Evolutionary conservation across 2,329 filamentous ascomycete genomes (phyloP).

Genomic region (Knufia fluminis): DNA sequence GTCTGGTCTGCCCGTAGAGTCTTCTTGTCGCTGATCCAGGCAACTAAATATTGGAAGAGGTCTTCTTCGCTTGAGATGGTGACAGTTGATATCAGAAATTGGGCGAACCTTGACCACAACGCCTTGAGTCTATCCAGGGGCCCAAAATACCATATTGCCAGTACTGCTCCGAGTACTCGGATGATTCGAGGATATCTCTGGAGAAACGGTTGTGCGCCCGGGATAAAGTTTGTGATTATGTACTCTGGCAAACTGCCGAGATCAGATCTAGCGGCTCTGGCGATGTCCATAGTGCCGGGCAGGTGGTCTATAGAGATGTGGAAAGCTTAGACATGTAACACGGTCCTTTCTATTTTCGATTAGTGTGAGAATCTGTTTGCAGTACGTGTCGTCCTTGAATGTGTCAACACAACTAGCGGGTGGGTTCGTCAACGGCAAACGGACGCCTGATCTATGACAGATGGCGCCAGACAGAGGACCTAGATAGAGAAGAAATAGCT

Average conservation of each 20-base stretch:
- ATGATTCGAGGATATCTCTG: slow-evolving; percentile 19
- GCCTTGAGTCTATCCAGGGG: slow-evolving; percentile 18
- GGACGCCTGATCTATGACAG: too few species aligned
- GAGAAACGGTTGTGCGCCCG: slow-evolving; percentile 19
- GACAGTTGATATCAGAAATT: slow-evolving; percentile 19
- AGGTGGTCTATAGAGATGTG: background rate
- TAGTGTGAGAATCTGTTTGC: too few species aligned
- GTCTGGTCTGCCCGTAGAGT: slow-evolving; percentile 19
- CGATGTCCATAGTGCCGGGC: background rate
- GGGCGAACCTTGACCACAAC: slow-evolving; percentile 19
- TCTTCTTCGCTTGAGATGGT: slow-evolving; percentile 22
- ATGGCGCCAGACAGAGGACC: too few species aligned
- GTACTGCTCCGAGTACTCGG: slow-evolving; percentile 20
- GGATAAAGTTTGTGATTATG: slow-evolving; percentile 16
- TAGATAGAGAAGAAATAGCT: too few species aligned
- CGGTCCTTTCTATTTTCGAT: too few species aligned
- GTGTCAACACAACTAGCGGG: too few species aligned
- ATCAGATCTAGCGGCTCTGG: slow-evolving; percentile 1
- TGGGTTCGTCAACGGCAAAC: too few species aligned
- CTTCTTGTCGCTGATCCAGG: slow-evolving; percentile 16
- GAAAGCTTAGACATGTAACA: background rate
- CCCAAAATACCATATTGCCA: slow-evolving; percentile 22
- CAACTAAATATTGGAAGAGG: slow-evolving; percentile 20
- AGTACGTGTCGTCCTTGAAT: too few species aligned
- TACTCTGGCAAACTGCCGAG: slow-evolving; percentile 8